Conservation (phyloP, 257 asterid species). For the Solanum dulcamara region DNA sequence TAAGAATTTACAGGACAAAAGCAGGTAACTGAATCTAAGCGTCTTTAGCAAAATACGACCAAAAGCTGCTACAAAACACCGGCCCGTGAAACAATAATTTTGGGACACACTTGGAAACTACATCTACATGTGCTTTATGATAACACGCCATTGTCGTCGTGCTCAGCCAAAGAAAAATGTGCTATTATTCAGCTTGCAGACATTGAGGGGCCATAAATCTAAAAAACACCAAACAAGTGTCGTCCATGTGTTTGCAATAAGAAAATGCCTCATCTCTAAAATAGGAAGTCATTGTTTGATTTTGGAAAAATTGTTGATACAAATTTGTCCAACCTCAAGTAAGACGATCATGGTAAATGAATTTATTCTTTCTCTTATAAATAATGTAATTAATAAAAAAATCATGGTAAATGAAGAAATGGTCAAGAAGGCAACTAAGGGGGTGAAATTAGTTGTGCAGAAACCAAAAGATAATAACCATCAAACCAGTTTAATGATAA, state of each 20-base stretch:
- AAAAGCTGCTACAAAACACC: background rate
- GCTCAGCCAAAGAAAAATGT: background rate
- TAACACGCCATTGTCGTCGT: background rate
- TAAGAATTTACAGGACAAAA: background rate
- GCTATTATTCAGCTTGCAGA: background rate
- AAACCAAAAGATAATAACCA: too few relatives aligned
- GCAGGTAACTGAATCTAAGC: background rate
- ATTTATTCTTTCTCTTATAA: background rate
- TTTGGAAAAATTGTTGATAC: background rate
- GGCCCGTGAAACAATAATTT: background rate
- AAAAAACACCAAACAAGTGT: background rate
- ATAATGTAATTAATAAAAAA: background rate
- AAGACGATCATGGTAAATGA: background rate
- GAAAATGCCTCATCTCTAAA: background rate
- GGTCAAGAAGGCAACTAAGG: background rate
- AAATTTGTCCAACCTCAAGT: background rate
- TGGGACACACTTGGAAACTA: background rate
- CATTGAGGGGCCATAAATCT: background rate
- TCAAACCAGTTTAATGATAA: background rate
- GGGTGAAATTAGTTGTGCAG: too few relatives aligned
- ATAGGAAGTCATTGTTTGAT: background rate
- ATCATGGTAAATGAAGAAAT: background rate
- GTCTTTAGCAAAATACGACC: background rate
- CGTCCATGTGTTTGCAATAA: background rate
- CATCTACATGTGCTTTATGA: background rate